Evolutionary conservation across 2,329 filamentous ascomycete genomes (phyloP).

Genomic region (Talaromyces sp.): DNA sequence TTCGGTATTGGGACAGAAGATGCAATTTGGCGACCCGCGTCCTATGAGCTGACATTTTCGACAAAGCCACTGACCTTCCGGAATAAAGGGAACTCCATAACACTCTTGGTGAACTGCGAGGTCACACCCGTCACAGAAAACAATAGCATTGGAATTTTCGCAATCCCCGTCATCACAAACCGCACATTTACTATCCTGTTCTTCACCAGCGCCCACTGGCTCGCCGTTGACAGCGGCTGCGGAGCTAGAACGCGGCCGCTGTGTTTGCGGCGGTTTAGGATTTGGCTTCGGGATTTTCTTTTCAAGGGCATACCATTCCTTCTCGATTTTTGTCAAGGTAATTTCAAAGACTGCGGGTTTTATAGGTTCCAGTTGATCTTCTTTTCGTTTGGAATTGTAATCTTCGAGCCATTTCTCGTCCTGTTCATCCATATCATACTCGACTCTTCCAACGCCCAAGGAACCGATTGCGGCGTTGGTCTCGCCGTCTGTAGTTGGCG

Average conservation of each 20-base stretch:
- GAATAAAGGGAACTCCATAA: constrained; percentile 97
- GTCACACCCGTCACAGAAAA: constrained; percentile 98
- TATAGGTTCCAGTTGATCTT: constrained; percentile 71
- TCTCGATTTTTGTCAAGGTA: constrained; percentile 97
- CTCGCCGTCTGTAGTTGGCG: constrained; percentile 56
- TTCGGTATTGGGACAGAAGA: constrained; percentile 96
- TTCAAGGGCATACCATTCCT: constrained; percentile 94
- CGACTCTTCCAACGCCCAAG: constrained; percentile 69
- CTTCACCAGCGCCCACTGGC: constrained; percentile 71
- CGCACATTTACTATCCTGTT: constrained; percentile 94
- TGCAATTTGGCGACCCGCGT: constrained; percentile 86
- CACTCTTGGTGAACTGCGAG: constrained; percentile 97
- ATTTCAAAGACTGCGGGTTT: constrained; percentile 95
- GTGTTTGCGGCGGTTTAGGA: constrained; percentile 91
- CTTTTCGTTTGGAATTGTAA: constrained; percentile 71
- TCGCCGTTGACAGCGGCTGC: constrained; percentile 95
- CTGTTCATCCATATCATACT: constrained; percentile 99
- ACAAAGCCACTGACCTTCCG: constrained; percentile 97
- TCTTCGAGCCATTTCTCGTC: constrained; percentile 93
- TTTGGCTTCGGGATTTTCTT: constrained; percentile 96
- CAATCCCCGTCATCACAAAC: constrained; percentile 99
- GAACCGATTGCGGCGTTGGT: constrained; percentile 44
- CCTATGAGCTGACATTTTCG: constrained; percentile 95
- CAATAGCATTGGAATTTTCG: constrained; percentile 97
- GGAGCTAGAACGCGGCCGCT: constrained; percentile 85